A percentile compares a stretch with the other conserved stretches of the same genome.
These are phyloP conservation scores for Spathaspora passalidarum DNA, from an alignment of 805 yeast species.

Conservation along the genomic window DNA sequence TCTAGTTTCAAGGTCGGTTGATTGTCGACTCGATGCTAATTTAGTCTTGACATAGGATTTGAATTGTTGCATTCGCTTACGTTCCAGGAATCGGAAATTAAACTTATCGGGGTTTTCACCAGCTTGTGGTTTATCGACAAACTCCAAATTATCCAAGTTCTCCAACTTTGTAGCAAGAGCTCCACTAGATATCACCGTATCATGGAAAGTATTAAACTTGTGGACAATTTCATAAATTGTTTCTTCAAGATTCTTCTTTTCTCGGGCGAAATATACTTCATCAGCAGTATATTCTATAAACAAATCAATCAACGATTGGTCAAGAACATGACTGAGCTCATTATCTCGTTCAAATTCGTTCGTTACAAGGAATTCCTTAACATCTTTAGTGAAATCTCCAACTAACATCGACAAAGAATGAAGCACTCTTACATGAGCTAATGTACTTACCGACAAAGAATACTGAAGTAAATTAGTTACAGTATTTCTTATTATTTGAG, in stretches of 20 bases:
- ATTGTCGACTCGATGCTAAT: slow-evolving; percentile 32
- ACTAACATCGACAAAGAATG: slow-evolving; percentile 62
- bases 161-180: slow-evolving; percentile 31
- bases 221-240: slow-evolving; percentile 44
- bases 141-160: slow-evolving; percentile 29
- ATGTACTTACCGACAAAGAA: slow-evolving; percentile 58
- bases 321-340: slow-evolving; percentile 51
- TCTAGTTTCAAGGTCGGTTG: slow-evolving; percentile 7
- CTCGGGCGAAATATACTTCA: slow-evolving; percentile 65
- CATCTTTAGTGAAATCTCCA: slow-evolving; percentile 57
- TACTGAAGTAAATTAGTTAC: slow-evolving; percentile 57
- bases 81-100: slow-evolving; percentile 34
- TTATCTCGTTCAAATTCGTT: slow-evolving; percentile 47
- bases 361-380: slow-evolving; percentile 56
- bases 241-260: slow-evolving; percentile 64
- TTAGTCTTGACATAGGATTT: slow-evolving; percentile 49
- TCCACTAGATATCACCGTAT: slow-evolving; percentile 32
- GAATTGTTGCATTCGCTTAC: slow-evolving; percentile 49
- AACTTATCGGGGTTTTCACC: slow-evolving; percentile 22
- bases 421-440: slow-evolving; percentile 74
- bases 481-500: slow-evolving; percentile 61
- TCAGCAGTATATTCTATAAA: slow-evolving; percentile 69
- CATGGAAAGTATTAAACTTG: slow-evolving; percentile 40
- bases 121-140: slow-evolving; percentile 10
- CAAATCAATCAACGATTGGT: slow-evolving; percentile 68